Conservation (phyloP, 2,329 filamentous ascomycete species). For the Xylariaceae sp. region DNA sequence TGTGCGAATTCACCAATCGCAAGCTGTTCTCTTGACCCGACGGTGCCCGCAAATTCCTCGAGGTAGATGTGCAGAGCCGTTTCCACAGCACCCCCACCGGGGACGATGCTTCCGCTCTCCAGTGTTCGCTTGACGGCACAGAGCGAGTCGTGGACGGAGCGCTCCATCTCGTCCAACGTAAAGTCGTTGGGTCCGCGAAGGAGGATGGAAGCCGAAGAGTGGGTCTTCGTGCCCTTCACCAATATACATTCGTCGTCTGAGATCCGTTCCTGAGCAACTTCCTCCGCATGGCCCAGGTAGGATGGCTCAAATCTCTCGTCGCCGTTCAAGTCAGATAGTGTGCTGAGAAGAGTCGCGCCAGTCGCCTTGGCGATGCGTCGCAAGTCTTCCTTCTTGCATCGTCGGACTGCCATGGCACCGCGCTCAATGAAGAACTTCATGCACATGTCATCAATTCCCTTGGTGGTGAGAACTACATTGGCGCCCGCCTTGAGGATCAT, state of each 20-base stretch:
- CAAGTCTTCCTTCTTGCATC: constrained; percentile 98
- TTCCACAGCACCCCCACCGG: constrained; percentile 93
- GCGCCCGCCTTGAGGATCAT: constrained; percentile 97
- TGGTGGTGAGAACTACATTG: constrained; percentile 94
- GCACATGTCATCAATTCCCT: constrained; percentile 95
- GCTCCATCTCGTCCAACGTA: constrained; percentile 98
- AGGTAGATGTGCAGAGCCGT: constrained; percentile 99
- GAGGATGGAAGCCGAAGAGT: constrained; percentile 92
- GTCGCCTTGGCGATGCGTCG: constrained; percentile 94
- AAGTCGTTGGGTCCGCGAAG: constrained; percentile 95
- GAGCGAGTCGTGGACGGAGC: constrained; percentile 93
- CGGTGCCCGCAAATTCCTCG: constrained; percentile 96
- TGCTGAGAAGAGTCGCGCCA: constrained; percentile 87
- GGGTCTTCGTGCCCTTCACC: constrained; percentile 90
- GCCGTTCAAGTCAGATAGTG: constrained; percentile 91
- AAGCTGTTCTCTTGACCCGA: constrained; percentile 93
- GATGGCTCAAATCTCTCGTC: constrained; percentile 95
- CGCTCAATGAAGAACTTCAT: constrained; percentile 92
- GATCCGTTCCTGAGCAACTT: constrained; percentile 96
- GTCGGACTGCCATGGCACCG: constrained; percentile 90
- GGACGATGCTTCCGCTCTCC: constrained; percentile 94
- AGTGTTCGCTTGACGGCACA: constrained; percentile 96
- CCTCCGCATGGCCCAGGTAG: constrained; percentile 85
- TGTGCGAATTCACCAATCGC: constrained; percentile 97
- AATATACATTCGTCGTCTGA: constrained; percentile 98